A percentile compares a stretch with the other conserved stretches of the same genome.
Conservation (phyloP, 2,329 filamentous ascomycete genomes). For the Diplodia corticola region DNA sequence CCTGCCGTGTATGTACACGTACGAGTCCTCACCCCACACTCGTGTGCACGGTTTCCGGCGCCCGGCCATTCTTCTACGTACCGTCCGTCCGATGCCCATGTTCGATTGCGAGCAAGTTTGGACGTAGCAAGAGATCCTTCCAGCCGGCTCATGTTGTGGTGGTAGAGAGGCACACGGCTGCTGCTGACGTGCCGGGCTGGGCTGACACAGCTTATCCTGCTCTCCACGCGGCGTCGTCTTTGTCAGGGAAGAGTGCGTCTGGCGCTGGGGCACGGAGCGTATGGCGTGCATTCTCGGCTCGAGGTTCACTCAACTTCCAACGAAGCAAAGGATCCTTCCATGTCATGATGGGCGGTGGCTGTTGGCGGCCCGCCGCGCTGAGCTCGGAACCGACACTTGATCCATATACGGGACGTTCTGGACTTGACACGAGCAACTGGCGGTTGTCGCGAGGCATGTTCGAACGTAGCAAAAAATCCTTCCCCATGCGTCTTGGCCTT, state of each 20-base stretch:
- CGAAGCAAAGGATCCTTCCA: slow-evolving; percentile 3
- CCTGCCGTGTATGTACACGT: background rate
- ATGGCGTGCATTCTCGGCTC: background rate
- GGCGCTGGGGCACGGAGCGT: background rate
- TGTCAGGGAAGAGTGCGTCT: background rate
- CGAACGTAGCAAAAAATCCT: background rate
- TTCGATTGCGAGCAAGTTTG: background rate
- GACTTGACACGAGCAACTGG: background rate
- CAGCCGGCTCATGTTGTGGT: background rate
- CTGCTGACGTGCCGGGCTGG: background rate
- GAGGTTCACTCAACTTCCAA: background rate
- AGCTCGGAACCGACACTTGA: background rate
- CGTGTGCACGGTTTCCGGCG: background rate
- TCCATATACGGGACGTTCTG: background rate
- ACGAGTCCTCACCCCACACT: no score
- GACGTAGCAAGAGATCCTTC: slow-evolving; percentile 6
- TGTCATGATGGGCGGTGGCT: background rate
- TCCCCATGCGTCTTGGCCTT: background rate
- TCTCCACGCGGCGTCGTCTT: background rate
- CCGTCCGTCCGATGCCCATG: background rate
- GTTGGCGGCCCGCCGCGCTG: background rate
- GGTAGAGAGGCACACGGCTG: background rate
- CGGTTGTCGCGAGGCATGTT: background rate
- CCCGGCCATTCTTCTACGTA: background rate
- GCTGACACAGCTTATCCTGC: background rate